phyloP scores from a whole-genome alignment of 2,329 filamentous ascomycete species.

The Epichloe bromicola region DNA sequence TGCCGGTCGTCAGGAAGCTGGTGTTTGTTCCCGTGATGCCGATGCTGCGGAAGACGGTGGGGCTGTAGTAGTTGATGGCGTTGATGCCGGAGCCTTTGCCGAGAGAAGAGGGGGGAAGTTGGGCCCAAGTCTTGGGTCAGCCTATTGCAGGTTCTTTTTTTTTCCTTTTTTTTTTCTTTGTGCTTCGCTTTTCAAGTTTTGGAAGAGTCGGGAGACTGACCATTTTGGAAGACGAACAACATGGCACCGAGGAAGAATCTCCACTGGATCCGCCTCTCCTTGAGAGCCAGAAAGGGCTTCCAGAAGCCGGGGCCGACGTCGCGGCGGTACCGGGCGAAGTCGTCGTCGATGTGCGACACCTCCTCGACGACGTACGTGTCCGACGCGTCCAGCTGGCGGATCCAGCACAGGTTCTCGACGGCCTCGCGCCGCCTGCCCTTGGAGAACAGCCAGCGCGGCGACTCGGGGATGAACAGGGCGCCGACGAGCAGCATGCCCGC shows the following conservation, averaged over 20 bases:
- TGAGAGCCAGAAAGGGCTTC: conserved; percentile 52
- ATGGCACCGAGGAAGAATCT: conserved; percentile 61
- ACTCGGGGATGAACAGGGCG: conserved; percentile 48
- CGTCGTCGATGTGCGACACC: conserved; percentile 54
- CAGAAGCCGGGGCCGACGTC: conserved; percentile 61
- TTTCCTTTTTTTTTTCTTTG: too few relatives aligned
- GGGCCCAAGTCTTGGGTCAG: too few relatives aligned
- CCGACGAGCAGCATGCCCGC: conserved; percentile 48
- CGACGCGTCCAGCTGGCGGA: conserved; percentile 41
- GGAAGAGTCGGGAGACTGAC: conserved; percentile 15
- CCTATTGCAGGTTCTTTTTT: not conserved
- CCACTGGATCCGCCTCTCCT: conserved; percentile 47
- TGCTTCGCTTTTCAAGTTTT: too few relatives aligned
- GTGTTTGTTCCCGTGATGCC: conserved; percentile 13
- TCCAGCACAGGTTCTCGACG: conserved; percentile 47
- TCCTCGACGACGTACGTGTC: conserved; percentile 62
- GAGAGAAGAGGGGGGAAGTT: not conserved
- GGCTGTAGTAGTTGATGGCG: conserved; percentile 19
- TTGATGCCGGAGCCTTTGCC: conserved; percentile 15
- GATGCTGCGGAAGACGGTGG: conserved; percentile 17
- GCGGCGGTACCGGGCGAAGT: conserved; percentile 49
- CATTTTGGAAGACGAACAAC: conserved; percentile 72
- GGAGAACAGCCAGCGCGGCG: conserved; percentile 56
- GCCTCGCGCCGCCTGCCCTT: conserved; percentile 47
- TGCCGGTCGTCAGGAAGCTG: conserved; percentile 17